phyloP scores from a whole-genome alignment of 805 yeast genomes.

The Brettanomyces anomalus region DNA sequence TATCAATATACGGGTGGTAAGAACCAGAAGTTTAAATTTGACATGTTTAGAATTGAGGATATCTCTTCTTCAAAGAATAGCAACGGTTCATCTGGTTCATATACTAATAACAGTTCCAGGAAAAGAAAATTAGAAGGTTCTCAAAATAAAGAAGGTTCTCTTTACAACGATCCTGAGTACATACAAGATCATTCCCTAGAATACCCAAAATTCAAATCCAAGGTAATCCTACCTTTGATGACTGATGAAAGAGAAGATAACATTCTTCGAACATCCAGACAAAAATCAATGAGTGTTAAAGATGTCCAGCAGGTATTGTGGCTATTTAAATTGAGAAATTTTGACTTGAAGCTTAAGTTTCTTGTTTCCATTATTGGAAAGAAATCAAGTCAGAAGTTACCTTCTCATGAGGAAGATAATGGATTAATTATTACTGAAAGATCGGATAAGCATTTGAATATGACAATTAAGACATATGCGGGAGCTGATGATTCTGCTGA shows the following conservation, averaged over 20 bases:
- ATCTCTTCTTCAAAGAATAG: too few relatives aligned
- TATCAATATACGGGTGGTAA: too few relatives aligned
- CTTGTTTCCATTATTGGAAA: conserved; percentile 14
- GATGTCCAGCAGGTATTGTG: conserved; percentile 16
- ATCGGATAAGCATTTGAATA: conserved; percentile 8
- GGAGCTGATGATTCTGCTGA: conserved; percentile 16
- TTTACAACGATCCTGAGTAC: background rate
- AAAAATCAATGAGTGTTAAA: conserved; percentile 9
- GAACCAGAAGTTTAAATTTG: too few relatives aligned
- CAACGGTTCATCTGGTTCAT: too few relatives aligned
- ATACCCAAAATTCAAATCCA: conserved; percentile 10
- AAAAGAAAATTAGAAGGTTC: too few relatives aligned
- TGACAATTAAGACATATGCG: conserved; percentile 21
- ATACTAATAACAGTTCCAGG: too few relatives aligned
- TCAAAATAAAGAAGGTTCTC: too few relatives aligned
- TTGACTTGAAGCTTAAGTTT: conserved; percentile 15
- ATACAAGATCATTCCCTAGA: conserved; percentile 3
- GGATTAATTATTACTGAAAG: conserved; percentile 17
- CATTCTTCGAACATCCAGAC: conserved; percentile 9
- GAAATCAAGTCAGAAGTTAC: conserved; percentile 6
- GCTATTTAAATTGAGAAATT: conserved; percentile 16
- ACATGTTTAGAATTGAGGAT: too few relatives aligned
- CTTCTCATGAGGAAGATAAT: conserved; percentile 11
- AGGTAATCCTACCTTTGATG: conserved; percentile 10
- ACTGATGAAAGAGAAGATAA: conserved; percentile 7